Percentiles rank a stretch among this genome's conserved stretches.
Conservation (phyloP, 306 rosid genomes). For the Rosa multiflora region DNA sequence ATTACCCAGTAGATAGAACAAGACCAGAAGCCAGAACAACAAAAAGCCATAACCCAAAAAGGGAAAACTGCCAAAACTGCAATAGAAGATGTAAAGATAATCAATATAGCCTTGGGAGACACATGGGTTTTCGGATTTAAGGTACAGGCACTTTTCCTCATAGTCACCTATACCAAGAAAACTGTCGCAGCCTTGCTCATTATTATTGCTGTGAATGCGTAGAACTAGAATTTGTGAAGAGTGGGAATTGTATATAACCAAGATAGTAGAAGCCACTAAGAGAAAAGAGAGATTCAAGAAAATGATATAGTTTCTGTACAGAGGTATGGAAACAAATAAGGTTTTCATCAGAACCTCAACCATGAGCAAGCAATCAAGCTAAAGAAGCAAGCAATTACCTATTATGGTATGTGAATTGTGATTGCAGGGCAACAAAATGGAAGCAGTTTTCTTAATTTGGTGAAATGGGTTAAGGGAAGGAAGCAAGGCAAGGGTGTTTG, state of each 20-base stretch:
- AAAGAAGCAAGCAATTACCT: too few species aligned
- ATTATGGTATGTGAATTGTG: too few species aligned
- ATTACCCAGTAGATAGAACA: conserved; percentile 77
- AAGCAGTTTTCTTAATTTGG: neutral
- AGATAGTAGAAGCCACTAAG: conserved; percentile 28
- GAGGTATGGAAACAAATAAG: neutral
- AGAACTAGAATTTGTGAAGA: conserved; percentile 33
- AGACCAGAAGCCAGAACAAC: conserved; percentile 59
- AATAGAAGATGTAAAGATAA: conserved; percentile 65
- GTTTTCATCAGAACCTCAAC: conserved; percentile 16
- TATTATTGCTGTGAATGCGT: conserved; percentile 10
- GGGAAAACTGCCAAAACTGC: conserved; percentile 49
- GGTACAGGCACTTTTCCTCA: conserved; percentile 51
- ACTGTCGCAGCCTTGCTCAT: conserved; percentile 31
- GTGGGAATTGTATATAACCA: conserved; percentile 26
- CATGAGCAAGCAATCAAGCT: neutral
- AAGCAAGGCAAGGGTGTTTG: too few species aligned
- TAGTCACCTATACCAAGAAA: conserved; percentile 37
- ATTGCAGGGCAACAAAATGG: too few species aligned
- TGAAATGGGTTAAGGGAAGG: neutral
- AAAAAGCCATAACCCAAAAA: conserved; percentile 47
- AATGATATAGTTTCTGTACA: conserved; percentile 28
- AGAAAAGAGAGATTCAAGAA: conserved; percentile 50
- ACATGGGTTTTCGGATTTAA: conserved; percentile 45
- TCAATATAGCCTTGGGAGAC: conserved; percentile 67